Evolutionary conservation across 495 filamentous ascomycete species (phyloP).

Genomic region (Penicillium diatomitis): DNA sequence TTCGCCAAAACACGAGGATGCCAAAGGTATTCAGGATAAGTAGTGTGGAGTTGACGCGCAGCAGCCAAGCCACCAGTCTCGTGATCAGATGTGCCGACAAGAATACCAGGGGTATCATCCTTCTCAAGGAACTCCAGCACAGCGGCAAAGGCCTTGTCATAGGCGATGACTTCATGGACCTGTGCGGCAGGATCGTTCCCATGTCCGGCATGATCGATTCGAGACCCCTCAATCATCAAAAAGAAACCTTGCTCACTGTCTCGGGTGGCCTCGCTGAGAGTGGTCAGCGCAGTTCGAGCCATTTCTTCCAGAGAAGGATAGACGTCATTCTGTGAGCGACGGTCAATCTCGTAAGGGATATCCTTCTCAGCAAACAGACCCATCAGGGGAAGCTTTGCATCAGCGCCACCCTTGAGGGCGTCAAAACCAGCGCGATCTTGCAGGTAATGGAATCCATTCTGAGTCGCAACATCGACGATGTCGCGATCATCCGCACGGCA

Average conservation of each 20-base stretch:
- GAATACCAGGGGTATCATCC: slow-evolving; percentile 60
- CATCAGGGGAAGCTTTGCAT: slow-evolving; percentile 70
- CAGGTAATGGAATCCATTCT: slow-evolving; percentile 75
- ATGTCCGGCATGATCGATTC: slow-evolving; percentile 95
- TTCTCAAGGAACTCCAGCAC: slow-evolving; percentile 78
- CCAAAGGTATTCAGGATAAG: slow-evolving; percentile 79
- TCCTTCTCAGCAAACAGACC: slow-evolving; percentile 78
- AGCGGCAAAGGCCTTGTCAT: slow-evolving; percentile 73
- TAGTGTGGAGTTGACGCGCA: slow-evolving; percentile 60
- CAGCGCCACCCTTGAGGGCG: slow-evolving; percentile 55
- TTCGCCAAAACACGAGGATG: slow-evolving; percentile 72
- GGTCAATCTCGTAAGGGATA: slow-evolving; percentile 89
- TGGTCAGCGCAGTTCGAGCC: slow-evolving; percentile 69
- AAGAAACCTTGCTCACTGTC: slow-evolving; percentile 92
- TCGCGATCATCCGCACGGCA: slow-evolving; percentile 70
- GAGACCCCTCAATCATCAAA: slow-evolving; percentile 92
- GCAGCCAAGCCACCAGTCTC: slow-evolving; percentile 84
- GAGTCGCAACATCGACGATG: slow-evolving; percentile 54
- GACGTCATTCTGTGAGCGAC: slow-evolving; percentile 60
- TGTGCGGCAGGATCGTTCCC: slow-evolving; percentile 92
- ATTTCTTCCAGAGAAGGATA: slow-evolving; percentile 92
- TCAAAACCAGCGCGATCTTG: slow-evolving; percentile 69
- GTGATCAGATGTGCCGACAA: slow-evolving; percentile 88
- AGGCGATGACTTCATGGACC: slow-evolving; percentile 87
- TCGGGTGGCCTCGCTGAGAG: slow-evolving; percentile 72